These are phyloP conservation scores for Blakeslea trispora DNA, from an alignment of 371 early-diverging fungal species.

Conservation along the genomic window DNA sequence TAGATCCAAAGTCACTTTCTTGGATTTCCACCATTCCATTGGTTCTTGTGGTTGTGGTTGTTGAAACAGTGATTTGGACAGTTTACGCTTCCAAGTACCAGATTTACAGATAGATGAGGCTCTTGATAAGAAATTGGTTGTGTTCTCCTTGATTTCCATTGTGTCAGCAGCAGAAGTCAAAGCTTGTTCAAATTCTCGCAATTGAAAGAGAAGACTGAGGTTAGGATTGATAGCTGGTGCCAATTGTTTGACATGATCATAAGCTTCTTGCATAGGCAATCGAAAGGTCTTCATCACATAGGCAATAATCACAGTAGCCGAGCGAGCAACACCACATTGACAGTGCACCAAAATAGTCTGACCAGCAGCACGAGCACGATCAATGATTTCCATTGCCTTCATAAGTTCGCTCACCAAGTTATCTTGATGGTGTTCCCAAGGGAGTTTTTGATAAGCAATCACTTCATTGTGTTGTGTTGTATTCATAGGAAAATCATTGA, in stretches of 20 bases:
- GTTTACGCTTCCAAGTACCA: slow-evolving; percentile 20
- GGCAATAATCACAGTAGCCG: slow-evolving; percentile 85
- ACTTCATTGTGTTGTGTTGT: background rate
- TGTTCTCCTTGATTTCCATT: background rate
- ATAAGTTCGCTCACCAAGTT: slow-evolving; percentile 67
- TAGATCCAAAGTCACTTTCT: slow-evolving; percentile 15
- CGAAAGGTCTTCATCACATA: slow-evolving; percentile 78
- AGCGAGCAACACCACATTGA: slow-evolving; percentile 88
- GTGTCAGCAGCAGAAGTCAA: background rate
- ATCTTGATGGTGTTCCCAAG: slow-evolving; percentile 81
- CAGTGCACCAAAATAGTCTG: slow-evolving; percentile 83
- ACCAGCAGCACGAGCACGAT: slow-evolving; percentile 56
- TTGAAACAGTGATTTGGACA: slow-evolving; percentile 1
- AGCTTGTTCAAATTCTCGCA: slow-evolving; percentile 70
- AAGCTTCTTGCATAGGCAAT: slow-evolving; percentile 70
- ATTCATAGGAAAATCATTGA: slow-evolving; percentile 1
- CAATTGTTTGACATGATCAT: slow-evolving; percentile 71
- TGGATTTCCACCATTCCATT: slow-evolving; percentile 21
- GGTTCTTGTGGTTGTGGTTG: slow-evolving; percentile 3
- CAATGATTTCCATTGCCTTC: slow-evolving; percentile 72
- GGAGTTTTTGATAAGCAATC: slow-evolving; percentile 59
- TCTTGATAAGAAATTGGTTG: slow-evolving; percentile 1
- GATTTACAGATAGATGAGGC: slow-evolving; percentile 3
- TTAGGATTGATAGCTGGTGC: slow-evolving; percentile 82
- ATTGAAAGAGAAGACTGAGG: slow-evolving; percentile 74